Evolutionary conservation across 768 basidiomycete species (phyloP).

Genomic region (Rhizopogon sp.): DNA sequence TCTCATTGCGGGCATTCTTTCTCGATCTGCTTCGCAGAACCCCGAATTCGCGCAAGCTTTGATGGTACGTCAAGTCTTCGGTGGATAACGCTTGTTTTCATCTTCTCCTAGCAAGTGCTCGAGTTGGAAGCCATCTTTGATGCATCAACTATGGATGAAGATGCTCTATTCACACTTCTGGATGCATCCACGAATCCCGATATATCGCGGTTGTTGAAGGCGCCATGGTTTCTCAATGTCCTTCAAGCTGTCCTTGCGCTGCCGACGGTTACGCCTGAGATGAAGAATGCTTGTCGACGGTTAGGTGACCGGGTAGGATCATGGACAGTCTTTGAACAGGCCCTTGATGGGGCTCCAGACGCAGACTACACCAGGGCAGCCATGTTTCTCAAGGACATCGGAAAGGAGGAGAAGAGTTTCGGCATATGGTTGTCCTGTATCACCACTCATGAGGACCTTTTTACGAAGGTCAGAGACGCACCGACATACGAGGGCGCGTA

Average conservation of each 20-base stretch:
- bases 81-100: constrained; percentile 7
- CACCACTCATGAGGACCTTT: constrained; percentile 51
- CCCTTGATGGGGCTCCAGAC: constrained; percentile 43
- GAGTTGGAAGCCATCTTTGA: constrained; percentile 54
- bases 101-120: constrained; percentile 44
- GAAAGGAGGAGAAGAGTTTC: constrained; percentile 58
- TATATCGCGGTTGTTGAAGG: constrained; percentile 50
- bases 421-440: constrained; percentile 74
- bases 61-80: constrained; percentile 33
- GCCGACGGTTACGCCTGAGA: constrained; percentile 32
- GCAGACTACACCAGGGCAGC: constrained; percentile 48
- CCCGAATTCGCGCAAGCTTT: constrained; percentile 38
- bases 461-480: constrained; percentile 38
- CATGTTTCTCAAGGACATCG: constrained; percentile 53
- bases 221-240: constrained; percentile 28
- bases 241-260: constrained; percentile 29
- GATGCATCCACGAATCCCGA: constrained; percentile 64
- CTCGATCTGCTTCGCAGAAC: constrained; percentile 61
- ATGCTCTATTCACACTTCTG: constrained; percentile 50
- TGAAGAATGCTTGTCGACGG: constrained; percentile 41
- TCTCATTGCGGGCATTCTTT: constrained; percentile 56
- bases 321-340: constrained; percentile 60
- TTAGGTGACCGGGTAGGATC: constrained; percentile 47
- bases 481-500: constrained; percentile 56
- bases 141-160: constrained; percentile 44